A percentile compares a stretch with the other conserved stretches of the same genome.
phyloP scores from a whole-genome alignment of 441 rosid species.

The Cnidoscolus chayamansa region DNA sequence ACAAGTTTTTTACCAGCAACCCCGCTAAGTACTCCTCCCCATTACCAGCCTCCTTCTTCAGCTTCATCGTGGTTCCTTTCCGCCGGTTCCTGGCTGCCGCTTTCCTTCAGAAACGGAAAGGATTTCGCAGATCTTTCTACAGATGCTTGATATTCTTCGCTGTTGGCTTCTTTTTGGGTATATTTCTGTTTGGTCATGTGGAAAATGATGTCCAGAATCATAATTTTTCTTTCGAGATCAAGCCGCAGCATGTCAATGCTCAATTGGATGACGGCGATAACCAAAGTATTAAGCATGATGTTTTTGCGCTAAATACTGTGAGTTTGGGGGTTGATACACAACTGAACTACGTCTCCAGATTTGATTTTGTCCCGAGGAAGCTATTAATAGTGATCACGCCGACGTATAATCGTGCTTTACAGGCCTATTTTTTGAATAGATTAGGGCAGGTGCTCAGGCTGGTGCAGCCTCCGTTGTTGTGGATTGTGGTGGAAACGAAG shows the following conservation, averaged over 20 bases:
- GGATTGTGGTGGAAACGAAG: constrained; percentile 86
- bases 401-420: constrained; percentile 74
- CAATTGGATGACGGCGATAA: constrained; percentile 35
- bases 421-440: constrained; percentile 72
- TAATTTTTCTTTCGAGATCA: constrained; percentile 61
- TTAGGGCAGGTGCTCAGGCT: constrained; percentile 72
- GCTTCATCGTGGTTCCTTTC: constrained; percentile 15
- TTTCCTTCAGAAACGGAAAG: constrained; percentile 35
- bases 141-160: constrained; percentile 58
- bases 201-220: constrained; percentile 37
- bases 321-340: constrained; percentile 36
- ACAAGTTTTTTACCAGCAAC: constrained; percentile 37
- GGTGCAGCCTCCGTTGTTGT: constrained; percentile 79
- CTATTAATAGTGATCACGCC: constrained; percentile 85
- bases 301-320: constrained; percentile 30
- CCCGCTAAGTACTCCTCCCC: constrained; percentile 38
- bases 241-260: constrained; percentile 48
- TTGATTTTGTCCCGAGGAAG: constrained; percentile 49
- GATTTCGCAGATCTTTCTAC: constrained; percentile 59
- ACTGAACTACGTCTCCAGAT: constrained; percentile 23
- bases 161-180: constrained; percentile 59
- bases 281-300: background rate
- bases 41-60: constrained; percentile 26
- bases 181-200: constrained; percentile 56
- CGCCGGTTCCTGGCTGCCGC: constrained; percentile 23